Base-by-base conservation (phyloP, 768 basidiomycete species). In the Leccinum uliginosum region DNA sequence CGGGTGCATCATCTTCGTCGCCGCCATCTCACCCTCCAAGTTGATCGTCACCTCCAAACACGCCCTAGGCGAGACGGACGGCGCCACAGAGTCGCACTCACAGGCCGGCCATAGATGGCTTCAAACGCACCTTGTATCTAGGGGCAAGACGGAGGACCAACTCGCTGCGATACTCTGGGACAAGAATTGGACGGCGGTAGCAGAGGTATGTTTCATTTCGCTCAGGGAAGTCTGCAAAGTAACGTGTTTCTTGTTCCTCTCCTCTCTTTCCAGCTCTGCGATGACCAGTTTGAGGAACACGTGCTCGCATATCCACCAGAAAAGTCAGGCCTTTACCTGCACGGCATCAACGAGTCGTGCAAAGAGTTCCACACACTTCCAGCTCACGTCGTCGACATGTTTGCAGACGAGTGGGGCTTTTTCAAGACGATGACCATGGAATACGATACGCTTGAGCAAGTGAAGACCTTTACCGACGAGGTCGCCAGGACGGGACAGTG, bases 261-360 rank as follows among this genome's bases (percentile, higher is more conserved):
- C 5, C n/a, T 43, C 9, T 48, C 24, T n/a, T 51, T 40, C 6
- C 51, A 98, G 95, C 85, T 99, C 6, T 99, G 97, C 69, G 97
- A 99, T 66, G 97, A 99, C 72, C 82, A 81, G 0, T 98, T 98
- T 70, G 96, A 99, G 65, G 96, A 98, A 68, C 97, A 99, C 65
- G 96, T 98, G 54, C 80, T 99, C 0, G 76, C 83, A 0, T 96
- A 93, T 67, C 75, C 91, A 0, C 78, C 83, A 4, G 86, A 96
- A 19, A 83, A 84, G 57, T 91, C 93, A 0, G 96, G 95, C 4
- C 83, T 98, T 1, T 93, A 98, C 65, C 80, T 98, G 0, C 97
- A 98, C 74, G 96, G 96, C 2, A 75, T 98, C 50, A 98, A 98
- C 66, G 73, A 78, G 51, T 84, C 82, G 59, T 75, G 82, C 4